These are phyloP conservation scores for Cylindrotheca closterium DNA, from an alignment of 108 stramenopile genomes.

Conservation along the genomic window DNA sequence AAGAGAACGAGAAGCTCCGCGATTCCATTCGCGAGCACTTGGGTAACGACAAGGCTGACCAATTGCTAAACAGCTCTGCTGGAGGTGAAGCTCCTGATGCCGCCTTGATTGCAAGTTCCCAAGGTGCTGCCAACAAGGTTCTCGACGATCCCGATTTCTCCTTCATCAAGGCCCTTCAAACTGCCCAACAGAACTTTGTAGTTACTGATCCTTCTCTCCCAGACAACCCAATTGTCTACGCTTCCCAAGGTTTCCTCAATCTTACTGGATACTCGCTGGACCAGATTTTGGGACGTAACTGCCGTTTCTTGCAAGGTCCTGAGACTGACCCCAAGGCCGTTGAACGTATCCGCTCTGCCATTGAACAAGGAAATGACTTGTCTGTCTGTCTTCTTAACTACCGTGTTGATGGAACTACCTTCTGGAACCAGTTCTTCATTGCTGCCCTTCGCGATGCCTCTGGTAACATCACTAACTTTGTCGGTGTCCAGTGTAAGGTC, in stretches of 20 bases:
- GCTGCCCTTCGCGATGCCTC: conserved; percentile 89
- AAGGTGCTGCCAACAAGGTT: conserved; percentile 84
- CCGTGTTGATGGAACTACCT: conserved; percentile 93
- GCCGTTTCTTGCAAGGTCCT: conserved; percentile 93
- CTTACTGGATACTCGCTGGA: conserved; percentile 93
- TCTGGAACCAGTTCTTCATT: conserved; percentile 99
- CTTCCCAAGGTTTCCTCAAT: conserved; percentile 87
- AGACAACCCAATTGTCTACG: conserved; percentile 95
- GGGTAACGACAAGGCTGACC: conserved; percentile 63
- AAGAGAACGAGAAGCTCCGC: conserved; percentile 86
- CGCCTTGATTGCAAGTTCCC: conserved; percentile 63
- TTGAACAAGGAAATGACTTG: conserved; percentile 89
- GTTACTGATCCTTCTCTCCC: conserved; percentile 95
- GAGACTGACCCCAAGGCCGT: conserved; percentile 96
- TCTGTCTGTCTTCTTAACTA: conserved; percentile 95
- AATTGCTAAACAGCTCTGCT: conserved; percentile 49
- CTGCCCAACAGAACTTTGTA: conserved; percentile 97
- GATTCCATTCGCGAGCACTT: conserved; percentile 66
- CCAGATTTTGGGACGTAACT: conserved; percentile 95
- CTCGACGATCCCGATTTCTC: conserved; percentile 96
- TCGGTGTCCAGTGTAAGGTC: conserved; percentile 97
- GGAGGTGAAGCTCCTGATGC: conserved; percentile 45
- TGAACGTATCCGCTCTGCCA: conserved; percentile 89
- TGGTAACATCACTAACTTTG: conserved; percentile 94
- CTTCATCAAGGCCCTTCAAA: conserved; percentile 95